phyloP scores from a whole-genome alignment of 805 yeast species.

The Starmerella floris region DNA sequence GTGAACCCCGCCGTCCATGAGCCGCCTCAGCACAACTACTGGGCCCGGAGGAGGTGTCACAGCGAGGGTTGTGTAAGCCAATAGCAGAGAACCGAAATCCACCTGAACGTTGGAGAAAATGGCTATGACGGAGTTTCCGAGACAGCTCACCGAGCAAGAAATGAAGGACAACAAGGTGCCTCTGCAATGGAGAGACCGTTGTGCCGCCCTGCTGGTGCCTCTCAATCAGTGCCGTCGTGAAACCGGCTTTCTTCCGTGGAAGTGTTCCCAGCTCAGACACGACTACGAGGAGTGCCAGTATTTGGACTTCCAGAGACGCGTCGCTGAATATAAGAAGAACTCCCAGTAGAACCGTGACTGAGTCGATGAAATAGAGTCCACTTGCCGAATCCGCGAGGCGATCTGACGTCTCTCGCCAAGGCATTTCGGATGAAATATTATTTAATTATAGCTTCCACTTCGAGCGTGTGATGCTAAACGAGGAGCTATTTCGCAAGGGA shows the following conservation, averaged over 20 bases:
- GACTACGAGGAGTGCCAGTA: slow-evolving; percentile 77
- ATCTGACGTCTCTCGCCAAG: too few relatives aligned
- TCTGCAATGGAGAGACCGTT: slow-evolving; percentile 67
- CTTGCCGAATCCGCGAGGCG: too few relatives aligned
- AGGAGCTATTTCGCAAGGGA: too few relatives aligned
- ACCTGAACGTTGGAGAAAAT: slow-evolving; percentile 10
- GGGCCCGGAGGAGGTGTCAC: too few relatives aligned
- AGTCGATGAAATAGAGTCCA: too few relatives aligned
- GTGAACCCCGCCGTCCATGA: too few relatives aligned
- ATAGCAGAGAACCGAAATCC: not conserved
- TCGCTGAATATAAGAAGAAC: slow-evolving; percentile 46
- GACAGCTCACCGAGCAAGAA: slow-evolving; percentile 54
- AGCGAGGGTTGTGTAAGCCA: not conserved
- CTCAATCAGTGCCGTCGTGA: slow-evolving; percentile 49
- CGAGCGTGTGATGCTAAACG: too few relatives aligned
- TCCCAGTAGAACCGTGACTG: not conserved
- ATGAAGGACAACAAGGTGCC: slow-evolving; percentile 71
- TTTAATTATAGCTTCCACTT: too few relatives aligned
- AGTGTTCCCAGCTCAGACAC: slow-evolving; percentile 64
- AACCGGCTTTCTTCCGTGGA: slow-evolving; percentile 49
- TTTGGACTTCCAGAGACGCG: slow-evolving; percentile 68
- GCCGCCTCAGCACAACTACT: too few relatives aligned
- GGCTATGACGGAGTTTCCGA: slow-evolving; percentile 25
- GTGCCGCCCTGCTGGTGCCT: slow-evolving; percentile 54
- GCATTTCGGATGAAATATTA: too few relatives aligned